phyloP scores from a whole-genome alignment of 2,329 filamentous ascomycete species.

The Talaromyces amestolkiae region DNA sequence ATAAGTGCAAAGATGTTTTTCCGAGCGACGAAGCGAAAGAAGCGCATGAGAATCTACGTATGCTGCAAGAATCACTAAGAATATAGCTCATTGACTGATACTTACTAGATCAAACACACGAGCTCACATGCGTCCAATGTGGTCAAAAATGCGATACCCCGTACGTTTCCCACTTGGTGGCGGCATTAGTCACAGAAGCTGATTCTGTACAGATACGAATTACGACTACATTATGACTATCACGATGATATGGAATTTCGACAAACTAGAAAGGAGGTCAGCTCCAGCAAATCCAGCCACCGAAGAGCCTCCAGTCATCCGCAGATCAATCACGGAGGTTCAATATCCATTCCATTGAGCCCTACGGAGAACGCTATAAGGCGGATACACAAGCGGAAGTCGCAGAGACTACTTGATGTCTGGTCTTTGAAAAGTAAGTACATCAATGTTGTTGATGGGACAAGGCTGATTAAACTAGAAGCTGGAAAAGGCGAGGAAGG shows the following conservation, averaged over 20 bases:
- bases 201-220: conserved; percentile 18
- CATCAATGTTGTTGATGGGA: background rate
- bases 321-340: conserved; percentile 11
- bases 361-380: conserved; percentile 24
- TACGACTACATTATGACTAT: conserved; percentile 20
- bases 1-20: conserved; percentile 28
- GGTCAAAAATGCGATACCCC: conserved; percentile 19
- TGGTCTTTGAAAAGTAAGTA: conserved; percentile 29
- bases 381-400: conserved; percentile 21
- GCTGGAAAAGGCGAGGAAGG: conserved; percentile 30
- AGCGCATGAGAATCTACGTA: conserved; percentile 19
- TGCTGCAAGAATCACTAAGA: background rate
- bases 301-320: conserved; percentile 18
- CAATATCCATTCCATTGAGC: conserved; percentile 20
- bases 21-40: conserved; percentile 24
- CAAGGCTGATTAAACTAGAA: conserved; percentile 21
- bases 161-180: background rate
- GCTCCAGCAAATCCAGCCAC: background rate
- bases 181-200: background rate
- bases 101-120: conserved; percentile 15
- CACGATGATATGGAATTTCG: conserved; percentile 23
- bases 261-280: conserved; percentile 14
- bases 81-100: conserved; percentile 19
- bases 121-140: conserved; percentile 20
- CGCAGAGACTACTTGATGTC: conserved; percentile 28